Evolutionary conservation across 306 rosid species (phyloP), one percentile per base, ranked within the genome.

Genomic region (Lathyrus oleraceus): DNA sequence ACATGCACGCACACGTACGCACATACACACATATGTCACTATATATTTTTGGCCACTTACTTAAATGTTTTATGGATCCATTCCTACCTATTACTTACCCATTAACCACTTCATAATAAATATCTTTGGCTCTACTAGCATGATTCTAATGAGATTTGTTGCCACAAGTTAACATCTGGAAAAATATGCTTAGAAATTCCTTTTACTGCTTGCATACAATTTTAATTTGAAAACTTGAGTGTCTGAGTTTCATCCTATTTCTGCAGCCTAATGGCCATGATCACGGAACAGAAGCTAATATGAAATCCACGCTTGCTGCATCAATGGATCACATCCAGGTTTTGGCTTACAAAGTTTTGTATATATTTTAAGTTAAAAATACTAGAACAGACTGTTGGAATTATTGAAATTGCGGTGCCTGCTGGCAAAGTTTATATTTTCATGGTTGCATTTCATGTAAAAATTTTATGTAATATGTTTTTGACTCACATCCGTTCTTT

Each of bases 271-370:
- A 94, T 72, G 92, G 81, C 58, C 87, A 90, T 67, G 88, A 94
- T 70, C 90, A 90, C 65, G 98, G 91, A 42, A 76, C 97, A 52
- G 84, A 86, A 74, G 71, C 70, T 65, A 84, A 76, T 77, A 83
- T 15, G 20, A 82, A 83, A 65, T 71, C 36, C 71, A 90, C 85
- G 96, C 90, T 94, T 76, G 85, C 86, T 65, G 76, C 66, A 52
- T 89, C 95, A 65, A 87, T 67, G 87, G 98, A 94, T 84, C 92
- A 94, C 66, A 94, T 94, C 76, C 92, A 90, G 98, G 98, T 90
- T 76, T 62, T 73, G 64, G 54, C 40, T 71, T 19, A 25, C 65
- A 54, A 63, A 66, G 17, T 69, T 39, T 40, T 38, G n/a, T 68
- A 5, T 44, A 25, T 61, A 44, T 80, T 73, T 64, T 17, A 47